A percentile compares a stretch with the other conserved stretches of the same genome.
phyloP scores from a whole-genome alignment of 2,329 filamentous ascomycete genomes.

The Penicillium sp. region DNA sequence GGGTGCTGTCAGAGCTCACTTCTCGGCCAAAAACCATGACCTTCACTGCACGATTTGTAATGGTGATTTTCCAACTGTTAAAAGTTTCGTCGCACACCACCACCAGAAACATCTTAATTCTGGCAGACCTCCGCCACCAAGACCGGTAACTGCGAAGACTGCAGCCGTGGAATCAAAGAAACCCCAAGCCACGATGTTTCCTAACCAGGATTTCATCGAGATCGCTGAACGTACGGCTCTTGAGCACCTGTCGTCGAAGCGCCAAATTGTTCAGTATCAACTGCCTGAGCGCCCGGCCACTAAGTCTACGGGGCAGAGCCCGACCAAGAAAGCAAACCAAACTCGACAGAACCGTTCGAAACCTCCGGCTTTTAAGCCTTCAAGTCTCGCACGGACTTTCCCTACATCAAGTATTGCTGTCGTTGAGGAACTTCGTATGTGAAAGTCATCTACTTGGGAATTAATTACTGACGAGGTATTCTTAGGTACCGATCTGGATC shows the following conservation, averaged over 20 bases:
- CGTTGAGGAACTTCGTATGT: neutral
- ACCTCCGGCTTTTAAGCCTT: neutral
- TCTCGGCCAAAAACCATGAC: neutral
- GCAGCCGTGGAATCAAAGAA: neutral
- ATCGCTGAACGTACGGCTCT: too few species aligned
- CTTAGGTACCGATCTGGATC: neutral
- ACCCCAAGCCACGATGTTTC: neutral
- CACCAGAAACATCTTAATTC: neutral
- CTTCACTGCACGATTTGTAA: neutral
- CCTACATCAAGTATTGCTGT: neutral
- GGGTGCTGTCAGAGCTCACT: neutral
- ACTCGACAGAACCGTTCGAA: neutral
- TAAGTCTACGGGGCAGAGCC: neutral
- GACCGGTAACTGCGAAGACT: neutral
- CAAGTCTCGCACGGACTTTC: neutral
- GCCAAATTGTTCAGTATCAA: neutral
- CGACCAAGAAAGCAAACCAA: neutral
- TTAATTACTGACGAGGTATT: neutral
- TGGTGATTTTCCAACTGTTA: neutral
- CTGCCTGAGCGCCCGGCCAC: neutral
- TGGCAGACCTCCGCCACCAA: neutral
- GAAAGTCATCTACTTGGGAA: neutral
- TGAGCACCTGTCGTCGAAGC: neutral
- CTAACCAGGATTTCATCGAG: too few species aligned
- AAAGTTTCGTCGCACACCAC: neutral